phyloP scores from a whole-genome alignment of 1,139 yeast genomes.

The Chernovozyma aurita region DNA sequence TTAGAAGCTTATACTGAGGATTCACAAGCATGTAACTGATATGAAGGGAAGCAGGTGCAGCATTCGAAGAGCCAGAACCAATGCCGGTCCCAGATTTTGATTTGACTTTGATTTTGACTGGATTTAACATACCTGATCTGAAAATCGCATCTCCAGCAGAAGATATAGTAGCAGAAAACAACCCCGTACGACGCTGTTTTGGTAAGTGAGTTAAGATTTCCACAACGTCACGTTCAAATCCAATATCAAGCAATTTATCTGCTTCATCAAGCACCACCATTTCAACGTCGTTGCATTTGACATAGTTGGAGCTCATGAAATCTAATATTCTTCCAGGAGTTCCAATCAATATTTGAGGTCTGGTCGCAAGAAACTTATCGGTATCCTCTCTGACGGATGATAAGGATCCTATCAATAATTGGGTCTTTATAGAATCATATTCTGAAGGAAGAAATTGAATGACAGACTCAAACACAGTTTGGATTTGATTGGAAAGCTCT shows the following conservation, averaged over 20 bases:
- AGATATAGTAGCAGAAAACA: constrained; percentile 86
- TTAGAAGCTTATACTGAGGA: constrained; percentile 58
- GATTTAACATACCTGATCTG: constrained; percentile 83
- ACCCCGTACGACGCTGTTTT: constrained; percentile 88
- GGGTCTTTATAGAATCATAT: constrained; percentile 45
- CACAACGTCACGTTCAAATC: constrained; percentile 68
- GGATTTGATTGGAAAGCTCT: constrained; percentile 84
- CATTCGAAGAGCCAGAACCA: constrained; percentile 50
- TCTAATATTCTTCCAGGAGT: constrained; percentile 92
- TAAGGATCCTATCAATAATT: constrained; percentile 77
- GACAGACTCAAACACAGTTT: constrained; percentile 57
- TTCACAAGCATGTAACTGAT: constrained; percentile 58
- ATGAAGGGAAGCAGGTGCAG: constrained; percentile 57
- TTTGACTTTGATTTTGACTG: constrained; percentile 77
- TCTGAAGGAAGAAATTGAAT: constrained; percentile 58
- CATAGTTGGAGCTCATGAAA: constrained; percentile 49
- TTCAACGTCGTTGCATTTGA: constrained; percentile 60
- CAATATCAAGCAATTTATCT: constrained; percentile 76
- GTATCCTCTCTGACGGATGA: constrained; percentile 71
- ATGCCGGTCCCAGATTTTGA: no score
- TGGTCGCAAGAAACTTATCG: constrained; percentile 45
- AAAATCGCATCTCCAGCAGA: constrained; percentile 70
- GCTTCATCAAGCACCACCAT: constrained; percentile 88
- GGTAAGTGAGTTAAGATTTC: constrained; percentile 67
- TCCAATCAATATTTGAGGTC: constrained; percentile 77